phyloP scores from a whole-genome alignment of 176 grass and related monocot species.

The Sorghum bicolor region Sorghum_bicolor_NCBIv3 NC_012876.2:64072501-64073000 shows the following conservation, averaged over 20 bases:
- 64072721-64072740: constrained; percentile 38
- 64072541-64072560: constrained; percentile 21
- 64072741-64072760: constrained; percentile 42
- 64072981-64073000: constrained; percentile 39
- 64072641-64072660: not conserved
- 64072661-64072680: constrained; percentile 31
- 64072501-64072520: not conserved
- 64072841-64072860: constrained; percentile 53
- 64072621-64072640: constrained; percentile 30
- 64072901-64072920: constrained; percentile 66
- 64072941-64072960: constrained; percentile 46
- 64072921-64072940: constrained; percentile 41
- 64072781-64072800: constrained; percentile 21
- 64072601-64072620: constrained; percentile 14
- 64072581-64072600: constrained; percentile 24
- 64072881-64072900: constrained; percentile 57
- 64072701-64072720: constrained; percentile 45
- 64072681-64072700: constrained; percentile 39
- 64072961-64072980: constrained; percentile 42
- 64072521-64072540: not conserved
- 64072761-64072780: constrained; percentile 40
- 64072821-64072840: constrained; percentile 35
- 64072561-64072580: constrained; percentile 5
- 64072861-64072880: constrained; percentile 51
- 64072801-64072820: constrained; percentile 59